Conservation (phyloP, 129 eudicot genomes). For the Heracleum sosnowskyi region DNA sequence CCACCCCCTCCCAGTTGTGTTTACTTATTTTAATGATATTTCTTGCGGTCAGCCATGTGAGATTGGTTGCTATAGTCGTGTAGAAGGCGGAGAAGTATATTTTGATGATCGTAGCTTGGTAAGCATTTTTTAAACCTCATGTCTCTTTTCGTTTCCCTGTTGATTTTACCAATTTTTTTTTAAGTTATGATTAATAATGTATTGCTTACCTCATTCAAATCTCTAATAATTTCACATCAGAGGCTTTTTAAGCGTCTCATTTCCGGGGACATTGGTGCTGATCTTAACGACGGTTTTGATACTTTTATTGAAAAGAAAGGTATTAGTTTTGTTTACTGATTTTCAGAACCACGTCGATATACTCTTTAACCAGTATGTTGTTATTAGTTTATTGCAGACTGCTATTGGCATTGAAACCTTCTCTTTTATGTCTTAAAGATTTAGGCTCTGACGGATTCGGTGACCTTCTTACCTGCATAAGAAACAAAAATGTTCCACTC, state of each 20-base stretch:
- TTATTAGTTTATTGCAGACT: neutral
- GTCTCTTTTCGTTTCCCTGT: neutral
- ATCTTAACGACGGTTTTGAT: constrained; percentile 91
- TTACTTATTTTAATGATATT: constrained; percentile 18
- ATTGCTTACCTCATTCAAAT: constrained; percentile 4
- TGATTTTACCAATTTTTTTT: neutral
- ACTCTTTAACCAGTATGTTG: neutral
- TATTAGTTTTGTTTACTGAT: constrained; percentile 8
- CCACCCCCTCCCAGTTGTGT: neutral
- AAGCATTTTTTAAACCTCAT: constrained; percentile 22
- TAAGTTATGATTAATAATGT: neutral
- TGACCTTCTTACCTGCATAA: constrained; percentile 74
- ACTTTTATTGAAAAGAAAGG: constrained; percentile 85
- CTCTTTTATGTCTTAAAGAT: constrained; percentile 34
- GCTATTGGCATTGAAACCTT: constrained; percentile 3
- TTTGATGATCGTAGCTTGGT: constrained; percentile 98
- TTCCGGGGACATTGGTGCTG: constrained; percentile 88
- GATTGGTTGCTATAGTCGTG: constrained; percentile 96
- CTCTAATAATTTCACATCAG: constrained; percentile 26
- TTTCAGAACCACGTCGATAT: neutral
- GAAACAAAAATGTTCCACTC: constrained; percentile 75
- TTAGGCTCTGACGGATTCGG: constrained; percentile 95
- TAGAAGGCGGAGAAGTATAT: constrained; percentile 88
- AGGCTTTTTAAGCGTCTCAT: constrained; percentile 94
- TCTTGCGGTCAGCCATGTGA: constrained; percentile 71